Conservation (phyloP, 805 yeast species). For the Yamadazyma sp. region DNA sequence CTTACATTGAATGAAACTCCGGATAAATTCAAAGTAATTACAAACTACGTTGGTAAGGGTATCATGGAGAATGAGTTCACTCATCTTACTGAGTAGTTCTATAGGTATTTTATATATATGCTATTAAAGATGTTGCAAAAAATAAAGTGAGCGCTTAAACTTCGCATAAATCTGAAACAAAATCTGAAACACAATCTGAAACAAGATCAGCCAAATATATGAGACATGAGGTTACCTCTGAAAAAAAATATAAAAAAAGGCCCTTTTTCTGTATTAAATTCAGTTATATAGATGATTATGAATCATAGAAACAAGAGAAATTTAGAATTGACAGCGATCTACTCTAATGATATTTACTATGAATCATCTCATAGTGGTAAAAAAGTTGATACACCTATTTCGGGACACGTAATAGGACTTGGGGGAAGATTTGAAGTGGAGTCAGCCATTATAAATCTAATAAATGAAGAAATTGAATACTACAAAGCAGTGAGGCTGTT, state of each 20-base stretch:
- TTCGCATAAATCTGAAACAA: conserved; percentile 7
- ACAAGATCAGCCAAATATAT: too few species aligned
- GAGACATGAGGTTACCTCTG: too few species aligned
- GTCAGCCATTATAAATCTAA: conserved; percentile 2
- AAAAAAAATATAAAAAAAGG: too few species aligned
- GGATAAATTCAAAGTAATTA: conserved; percentile 70
- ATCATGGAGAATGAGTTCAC: conserved; percentile 54
- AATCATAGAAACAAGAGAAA: conserved; percentile 5
- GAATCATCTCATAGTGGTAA: background rate
- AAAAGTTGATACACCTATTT: conserved; percentile 36
- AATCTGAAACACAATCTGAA: conserved; percentile 8
- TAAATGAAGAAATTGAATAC: conserved; percentile 17
- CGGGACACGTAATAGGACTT: conserved; percentile 8
- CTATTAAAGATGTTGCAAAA: background rate
- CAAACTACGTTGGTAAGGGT: conserved; percentile 86
- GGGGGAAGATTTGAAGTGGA: background rate
- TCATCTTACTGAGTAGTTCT: conserved; percentile 12
- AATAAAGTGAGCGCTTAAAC: conserved; percentile 1
- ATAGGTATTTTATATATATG: too few species aligned
- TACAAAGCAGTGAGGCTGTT: conserved; percentile 23
- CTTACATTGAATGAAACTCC: conserved; percentile 49
- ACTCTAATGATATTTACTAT: conserved; percentile 4
- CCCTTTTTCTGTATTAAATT: too few species aligned
- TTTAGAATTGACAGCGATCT: conserved; percentile 2
- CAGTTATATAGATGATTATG: too few species aligned